Percentiles rank a stretch among this genome's conserved stretches.
Conservation (phyloP, 2,329 filamentous ascomycete genomes). For the Ophiostoma novo-ulmi region DNA sequence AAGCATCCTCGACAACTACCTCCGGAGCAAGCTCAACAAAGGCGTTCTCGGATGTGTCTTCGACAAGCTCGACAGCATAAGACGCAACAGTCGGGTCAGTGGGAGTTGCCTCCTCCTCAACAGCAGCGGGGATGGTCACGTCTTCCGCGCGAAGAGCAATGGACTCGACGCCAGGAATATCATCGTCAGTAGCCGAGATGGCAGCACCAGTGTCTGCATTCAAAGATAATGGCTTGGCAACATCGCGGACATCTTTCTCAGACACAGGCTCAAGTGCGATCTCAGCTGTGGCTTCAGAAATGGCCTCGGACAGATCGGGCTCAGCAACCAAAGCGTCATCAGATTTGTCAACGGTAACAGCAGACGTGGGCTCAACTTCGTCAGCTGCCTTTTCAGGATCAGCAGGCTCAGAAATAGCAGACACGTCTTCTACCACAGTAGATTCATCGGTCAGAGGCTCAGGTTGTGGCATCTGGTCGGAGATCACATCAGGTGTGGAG, state of each 20-base stretch:
- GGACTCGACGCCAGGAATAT: not conserved
- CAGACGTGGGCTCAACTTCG: not conserved
- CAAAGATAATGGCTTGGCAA: not conserved
- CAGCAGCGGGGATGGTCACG: not conserved
- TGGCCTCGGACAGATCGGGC: not conserved
- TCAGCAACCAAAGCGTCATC: not conserved
- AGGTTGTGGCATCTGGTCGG: not conserved
- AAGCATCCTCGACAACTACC: not conserved
- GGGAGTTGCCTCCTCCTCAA: not conserved
- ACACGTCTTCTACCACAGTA: not conserved
- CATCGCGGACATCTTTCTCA: not conserved
- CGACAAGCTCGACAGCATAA: not conserved
- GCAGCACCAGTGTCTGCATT: not conserved
- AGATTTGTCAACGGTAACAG: not conserved
- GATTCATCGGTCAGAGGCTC: not conserved
- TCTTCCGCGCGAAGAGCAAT: not conserved
- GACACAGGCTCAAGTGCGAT: not conserved
- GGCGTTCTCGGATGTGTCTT: not conserved
- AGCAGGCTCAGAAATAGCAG: not conserved
- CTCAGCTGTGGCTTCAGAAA: not conserved
- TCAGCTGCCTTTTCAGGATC: not conserved
- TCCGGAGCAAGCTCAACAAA: not conserved
- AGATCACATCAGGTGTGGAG: not conserved
- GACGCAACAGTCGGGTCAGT: not conserved
- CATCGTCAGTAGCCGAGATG: not conserved